A percentile compares a stretch with the other conserved stretches of the same genome.
phyloP scores from a whole-genome alignment of 139 green algal genomes.

The Closterium sp. region DNA sequence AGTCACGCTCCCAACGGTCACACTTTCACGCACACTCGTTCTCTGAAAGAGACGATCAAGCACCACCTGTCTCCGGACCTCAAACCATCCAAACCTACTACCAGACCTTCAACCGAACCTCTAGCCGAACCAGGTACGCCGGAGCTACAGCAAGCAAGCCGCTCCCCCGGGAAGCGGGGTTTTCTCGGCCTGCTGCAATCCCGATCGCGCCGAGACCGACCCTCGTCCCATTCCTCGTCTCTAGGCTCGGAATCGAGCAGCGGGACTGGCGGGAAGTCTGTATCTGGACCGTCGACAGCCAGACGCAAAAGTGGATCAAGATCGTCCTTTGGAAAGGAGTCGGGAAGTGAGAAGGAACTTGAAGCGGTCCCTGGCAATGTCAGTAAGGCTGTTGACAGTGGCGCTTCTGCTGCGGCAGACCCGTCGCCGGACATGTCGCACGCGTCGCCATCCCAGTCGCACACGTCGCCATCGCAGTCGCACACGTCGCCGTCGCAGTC shows the following conservation, averaged over 20 bases:
- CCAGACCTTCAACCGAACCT: not conserved
- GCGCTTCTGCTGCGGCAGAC: not conserved
- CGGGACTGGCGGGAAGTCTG: not conserved
- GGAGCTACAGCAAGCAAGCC: not conserved
- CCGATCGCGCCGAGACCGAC: not conserved
- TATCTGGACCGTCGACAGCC: not conserved
- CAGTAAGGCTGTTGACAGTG: not conserved
- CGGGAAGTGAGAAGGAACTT: not conserved
- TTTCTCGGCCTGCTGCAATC: not conserved
- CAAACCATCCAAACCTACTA: not conserved
- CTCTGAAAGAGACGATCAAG: not conserved
- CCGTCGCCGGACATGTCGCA: not conserved
- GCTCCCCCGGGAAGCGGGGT: not conserved
- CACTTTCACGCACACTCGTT: not conserved
- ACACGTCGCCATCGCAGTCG: not conserved
- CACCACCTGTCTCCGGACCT: not conserved
- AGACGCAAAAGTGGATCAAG: not conserved
- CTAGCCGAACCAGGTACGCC: not conserved
- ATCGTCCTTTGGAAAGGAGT: not conserved
- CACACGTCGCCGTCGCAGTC: not conserved
- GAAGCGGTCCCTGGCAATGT: not conserved
- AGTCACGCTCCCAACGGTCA: not conserved
- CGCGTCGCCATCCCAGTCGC: not conserved
- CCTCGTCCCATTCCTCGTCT: not conserved
- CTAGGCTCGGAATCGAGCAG: not conserved